Evolutionary conservation across 192 early-diverging fungal genomes (phyloP).

Genomic region (Entophlyctis helioformis): DNA sequence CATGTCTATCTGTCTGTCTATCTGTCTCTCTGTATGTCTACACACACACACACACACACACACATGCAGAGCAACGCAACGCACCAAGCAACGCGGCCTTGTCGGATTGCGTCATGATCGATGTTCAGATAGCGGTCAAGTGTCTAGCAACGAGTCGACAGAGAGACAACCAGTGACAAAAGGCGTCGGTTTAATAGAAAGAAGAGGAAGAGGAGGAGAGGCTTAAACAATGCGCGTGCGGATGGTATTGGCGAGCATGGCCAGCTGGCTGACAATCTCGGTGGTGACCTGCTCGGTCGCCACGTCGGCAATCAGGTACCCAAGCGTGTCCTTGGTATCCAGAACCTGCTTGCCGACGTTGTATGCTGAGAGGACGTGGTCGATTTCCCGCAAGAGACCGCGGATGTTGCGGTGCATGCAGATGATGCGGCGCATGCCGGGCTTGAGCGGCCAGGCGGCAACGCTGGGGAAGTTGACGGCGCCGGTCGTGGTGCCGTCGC

Average conservation of each 20-base stretch:
- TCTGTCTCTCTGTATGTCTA: too few species aligned
- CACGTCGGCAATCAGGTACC: slow-evolving; percentile 36
- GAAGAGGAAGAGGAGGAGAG: too few species aligned
- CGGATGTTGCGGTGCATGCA: slow-evolving; percentile 35
- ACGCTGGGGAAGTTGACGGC: slow-evolving; percentile 37
- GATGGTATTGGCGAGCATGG: slow-evolving; percentile 31
- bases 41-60: too few species aligned
- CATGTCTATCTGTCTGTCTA: too few species aligned
- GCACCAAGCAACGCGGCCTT: too few species aligned
- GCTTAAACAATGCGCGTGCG: slow-evolving; percentile 28
- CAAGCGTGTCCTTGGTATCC: slow-evolving; percentile 33
- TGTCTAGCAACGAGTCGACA: too few species aligned
- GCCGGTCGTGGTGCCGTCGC: slow-evolving; percentile 29
- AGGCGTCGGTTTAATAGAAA: too few species aligned
- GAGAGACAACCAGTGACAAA: too few species aligned
- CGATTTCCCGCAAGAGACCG: slow-evolving; percentile 35
- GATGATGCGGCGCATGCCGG: slow-evolving; percentile 23
- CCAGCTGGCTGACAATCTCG: slow-evolving; percentile 36
- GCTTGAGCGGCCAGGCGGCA: slow-evolving; percentile 16
- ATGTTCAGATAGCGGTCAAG: too few species aligned
- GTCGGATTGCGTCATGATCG: too few species aligned
- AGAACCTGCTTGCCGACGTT: slow-evolving; percentile 42
- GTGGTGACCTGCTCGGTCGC: slow-evolving; percentile 27
- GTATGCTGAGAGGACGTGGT: slow-evolving; percentile 35
- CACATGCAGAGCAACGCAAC: too few species aligned